Conservation (phyloP, 2,329 filamentous ascomycete genomes). For the Diplodia corticola region DNA sequence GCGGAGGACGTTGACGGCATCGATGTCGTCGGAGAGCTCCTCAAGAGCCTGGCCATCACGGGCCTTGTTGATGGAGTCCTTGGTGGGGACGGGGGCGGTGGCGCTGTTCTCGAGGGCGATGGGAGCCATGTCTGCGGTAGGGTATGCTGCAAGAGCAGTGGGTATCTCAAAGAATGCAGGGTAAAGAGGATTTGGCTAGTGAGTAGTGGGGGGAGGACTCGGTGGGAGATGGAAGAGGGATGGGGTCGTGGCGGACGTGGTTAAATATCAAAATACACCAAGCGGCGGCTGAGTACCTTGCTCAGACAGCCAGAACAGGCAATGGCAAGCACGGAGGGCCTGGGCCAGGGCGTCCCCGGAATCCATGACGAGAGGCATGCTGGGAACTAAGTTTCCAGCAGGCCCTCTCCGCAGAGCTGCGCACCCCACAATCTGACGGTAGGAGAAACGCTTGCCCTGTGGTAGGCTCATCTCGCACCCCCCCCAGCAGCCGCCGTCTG, state of each 20-base stretch:
- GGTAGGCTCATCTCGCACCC: conserved; percentile 4
- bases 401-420: conserved; percentile 4
- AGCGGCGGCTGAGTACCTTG: not conserved
- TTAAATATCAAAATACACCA: conserved; percentile 22
- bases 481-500: not conserved
- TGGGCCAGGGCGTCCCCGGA: conserved; percentile 17
- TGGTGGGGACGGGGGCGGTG: conserved; percentile 43
- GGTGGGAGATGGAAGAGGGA: not conserved
- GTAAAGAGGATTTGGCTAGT: not conserved
- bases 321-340: conserved; percentile 1
- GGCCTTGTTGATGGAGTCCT: conserved; percentile 49
- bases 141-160: not conserved
- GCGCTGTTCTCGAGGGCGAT: conserved; percentile 45
- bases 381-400: conserved; percentile 23
- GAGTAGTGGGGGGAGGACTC: not conserved
- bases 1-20: conserved; percentile 62
- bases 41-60: conserved; percentile 60
- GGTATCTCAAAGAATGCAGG: not conserved
- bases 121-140: conserved; percentile 17
- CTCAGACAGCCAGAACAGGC: not conserved
- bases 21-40: conserved; percentile 59
- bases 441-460: conserved; percentile 6
- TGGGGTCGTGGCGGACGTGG: conserved; percentile 6
- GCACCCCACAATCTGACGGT: conserved; percentile 16
- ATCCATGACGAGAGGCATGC: conserved; percentile 22